Conservation (phyloP, 1,139 yeast genomes). For the Saccharomyces hybrid region DNA sequence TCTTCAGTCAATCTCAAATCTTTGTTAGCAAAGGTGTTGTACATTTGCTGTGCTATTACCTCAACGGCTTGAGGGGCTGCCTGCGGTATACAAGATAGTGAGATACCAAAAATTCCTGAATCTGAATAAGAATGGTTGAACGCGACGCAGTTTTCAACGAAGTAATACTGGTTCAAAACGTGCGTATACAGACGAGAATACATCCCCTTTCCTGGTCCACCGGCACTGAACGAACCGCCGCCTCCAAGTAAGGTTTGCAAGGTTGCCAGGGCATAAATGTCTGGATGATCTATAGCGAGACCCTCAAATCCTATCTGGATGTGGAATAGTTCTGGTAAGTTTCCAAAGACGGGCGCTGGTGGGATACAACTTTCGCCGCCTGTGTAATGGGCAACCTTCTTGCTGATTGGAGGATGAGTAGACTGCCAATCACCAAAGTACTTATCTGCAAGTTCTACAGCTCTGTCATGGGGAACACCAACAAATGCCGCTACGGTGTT, state of each 20-base stretch:
- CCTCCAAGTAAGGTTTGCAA: conserved; percentile 93
- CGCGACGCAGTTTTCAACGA: conserved; percentile 79
- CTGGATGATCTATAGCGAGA: conserved; percentile 73
- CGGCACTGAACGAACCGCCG: conserved; percentile 96
- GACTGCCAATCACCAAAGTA: conserved; percentile 58
- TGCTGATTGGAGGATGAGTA: conserved; percentile 31
- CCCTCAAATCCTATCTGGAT: conserved; percentile 88
- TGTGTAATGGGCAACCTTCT: conserved; percentile 49
- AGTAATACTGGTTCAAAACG: conserved; percentile 85
- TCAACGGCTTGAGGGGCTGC: conserved; percentile 82
- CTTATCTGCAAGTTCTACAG: conserved; percentile 54
- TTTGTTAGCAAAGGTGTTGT: conserved; percentile 49
- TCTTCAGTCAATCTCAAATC: conserved; percentile 50
- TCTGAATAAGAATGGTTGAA: conserved; percentile 89
- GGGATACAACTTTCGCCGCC: conserved; percentile 78
- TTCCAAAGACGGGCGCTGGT: conserved; percentile 60
- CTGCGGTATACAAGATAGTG: conserved; percentile 76
- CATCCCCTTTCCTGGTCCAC: conserved; percentile 99
- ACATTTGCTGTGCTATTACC: conserved; percentile 69
- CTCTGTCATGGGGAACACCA: conserved; percentile 69
- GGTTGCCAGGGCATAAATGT: conserved; percentile 84
- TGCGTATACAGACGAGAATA: conserved; percentile 87
- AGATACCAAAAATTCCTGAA: conserved; percentile 85
- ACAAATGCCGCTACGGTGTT: conserved; percentile 81
- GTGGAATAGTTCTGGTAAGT: conserved; percentile 76